Evolutionary conservation across 345 rosid genomes (phyloP).

Genomic region (Populus nigra): DNA sequence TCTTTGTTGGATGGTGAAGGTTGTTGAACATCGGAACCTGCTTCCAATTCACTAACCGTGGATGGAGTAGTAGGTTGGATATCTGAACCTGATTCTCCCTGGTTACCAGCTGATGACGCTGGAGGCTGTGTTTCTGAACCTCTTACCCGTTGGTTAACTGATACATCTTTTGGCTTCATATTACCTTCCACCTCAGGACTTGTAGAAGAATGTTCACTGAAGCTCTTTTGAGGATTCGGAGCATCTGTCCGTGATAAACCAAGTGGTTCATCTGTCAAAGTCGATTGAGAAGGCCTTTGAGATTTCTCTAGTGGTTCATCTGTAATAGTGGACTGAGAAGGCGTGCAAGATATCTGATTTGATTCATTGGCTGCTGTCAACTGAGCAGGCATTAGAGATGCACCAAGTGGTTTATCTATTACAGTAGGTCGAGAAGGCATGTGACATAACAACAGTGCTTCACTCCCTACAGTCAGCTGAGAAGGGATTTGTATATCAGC

Average conservation of each 20-base stretch:
- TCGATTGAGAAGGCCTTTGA: no score
- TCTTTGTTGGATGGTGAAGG: conserved; percentile 22
- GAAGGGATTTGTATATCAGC: conserved; percentile 46
- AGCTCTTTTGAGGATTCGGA: conserved; percentile 37
- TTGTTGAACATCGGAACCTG: conserved; percentile 9
- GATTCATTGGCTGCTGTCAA: background rate
- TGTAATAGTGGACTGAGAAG: conserved; percentile 11
- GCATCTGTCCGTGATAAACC: conserved; percentile 15
- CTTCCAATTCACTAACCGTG: conserved; percentile 19
- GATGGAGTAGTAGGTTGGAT: conserved; percentile 10
- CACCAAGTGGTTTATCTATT: background rate
- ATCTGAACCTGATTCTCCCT: conserved; percentile 9
- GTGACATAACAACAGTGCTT: conserved; percentile 7
- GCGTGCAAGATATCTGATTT: conserved; percentile 6
- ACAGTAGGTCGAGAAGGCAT: conserved; percentile 6
- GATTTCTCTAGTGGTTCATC: conserved; percentile 1
- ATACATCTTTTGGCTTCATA: conserved; percentile 34
- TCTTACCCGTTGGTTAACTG: conserved; percentile 49
- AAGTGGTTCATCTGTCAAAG: no score
- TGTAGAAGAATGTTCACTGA: conserved; percentile 42
- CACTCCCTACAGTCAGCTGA: conserved; percentile 17
- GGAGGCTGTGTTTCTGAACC: conserved; percentile 48
- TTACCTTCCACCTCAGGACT: conserved; percentile 43
- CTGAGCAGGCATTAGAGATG: conserved; percentile 10
- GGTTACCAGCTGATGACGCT: conserved; percentile 32